Evolutionary conservation across 2,329 filamentous ascomycete genomes (phyloP), one percentile per base, ranked within the genome.

Genomic region (Pezicula radicicola): DNA sequence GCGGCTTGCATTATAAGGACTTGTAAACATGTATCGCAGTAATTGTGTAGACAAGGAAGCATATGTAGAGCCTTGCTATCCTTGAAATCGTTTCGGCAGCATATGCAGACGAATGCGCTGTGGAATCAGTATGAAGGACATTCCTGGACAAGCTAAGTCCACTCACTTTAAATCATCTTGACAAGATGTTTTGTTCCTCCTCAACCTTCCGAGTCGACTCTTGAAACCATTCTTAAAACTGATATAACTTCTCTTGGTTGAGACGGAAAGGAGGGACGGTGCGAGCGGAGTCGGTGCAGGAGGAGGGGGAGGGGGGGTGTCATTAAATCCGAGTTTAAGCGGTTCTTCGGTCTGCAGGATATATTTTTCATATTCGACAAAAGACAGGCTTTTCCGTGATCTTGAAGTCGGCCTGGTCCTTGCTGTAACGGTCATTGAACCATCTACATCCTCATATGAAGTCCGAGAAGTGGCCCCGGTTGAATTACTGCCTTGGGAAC

Each of bases 21-120:
- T 48, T 70, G 70, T 12, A 85, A 65, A 57, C 83, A 86, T 46
- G 69, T 66, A 36, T 72, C 65, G 67, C 83, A 85, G 60, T 83
- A 83, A 21, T 72, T 77, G 60, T 86, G 82, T 16, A 76, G 75
- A 56, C 83, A 86, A 3, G 77, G 74, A 4, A 85, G 69, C 45
- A 70, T 77, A 53, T 78, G 75, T 27, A 82, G 63, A 4, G 68
- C 59, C 30, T 67, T 66, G 33, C 70, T 69, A 46, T 68, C 70
- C 55, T 70, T 70, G 56, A 80, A 75, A 46, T 81, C 75, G 46
- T 80, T 75, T 53, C 76, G 76, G 59, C 83, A 86, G 58, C 76
- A 79, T 44, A 77, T 74, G 57, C 82, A 85, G 7, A 30, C 28
- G 7, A 30, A 30, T 30, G 28, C 28, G 28, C 28, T 30, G 28